Percentiles rank a stretch among this genome's conserved stretches.
Evolutionary conservation across 345 rosid genomes (phyloP).

Genomic region (Lagerstroemia speciosa): DNA sequence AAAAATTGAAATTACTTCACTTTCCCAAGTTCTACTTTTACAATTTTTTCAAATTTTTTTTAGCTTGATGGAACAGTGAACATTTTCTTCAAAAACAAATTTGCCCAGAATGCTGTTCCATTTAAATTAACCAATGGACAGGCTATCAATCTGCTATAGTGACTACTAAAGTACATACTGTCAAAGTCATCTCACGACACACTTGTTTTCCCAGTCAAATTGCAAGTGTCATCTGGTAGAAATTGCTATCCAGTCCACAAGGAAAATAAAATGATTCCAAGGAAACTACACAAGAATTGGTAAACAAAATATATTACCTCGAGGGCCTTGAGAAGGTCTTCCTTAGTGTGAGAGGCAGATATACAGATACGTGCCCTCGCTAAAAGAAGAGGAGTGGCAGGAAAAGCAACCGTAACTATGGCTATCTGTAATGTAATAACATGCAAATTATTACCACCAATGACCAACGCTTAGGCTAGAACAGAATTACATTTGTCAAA

Average conservation of each 20-base stretch:
- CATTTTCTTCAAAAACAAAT: too few species aligned
- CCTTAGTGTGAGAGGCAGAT: slow-evolving; percentile 66
- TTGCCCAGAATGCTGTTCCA: too few species aligned
- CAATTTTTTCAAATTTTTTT: too few species aligned
- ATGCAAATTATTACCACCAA: not conserved
- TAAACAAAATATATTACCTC: slow-evolving; percentile 34
- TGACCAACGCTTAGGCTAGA: not conserved
- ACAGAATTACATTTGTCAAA: slow-evolving; percentile 2
- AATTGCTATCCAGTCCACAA: not conserved
- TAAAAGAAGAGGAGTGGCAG: slow-evolving; percentile 63
- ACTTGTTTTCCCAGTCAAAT: not conserved
- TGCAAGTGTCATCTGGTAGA: not conserved
- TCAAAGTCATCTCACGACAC: not conserved
- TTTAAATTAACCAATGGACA: too few species aligned
- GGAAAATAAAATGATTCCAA: not conserved
- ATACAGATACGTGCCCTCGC: slow-evolving; percentile 85
- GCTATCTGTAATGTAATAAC: slow-evolving; percentile 34
- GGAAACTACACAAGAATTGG: not conserved
- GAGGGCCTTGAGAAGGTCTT: slow-evolving; percentile 62
- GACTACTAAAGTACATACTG: too few species aligned
- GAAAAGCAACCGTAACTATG: slow-evolving; percentile 54
- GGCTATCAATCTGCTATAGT: too few species aligned
- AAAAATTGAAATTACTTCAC: too few species aligned
- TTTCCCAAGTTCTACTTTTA: too few species aligned
- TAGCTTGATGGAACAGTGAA: too few species aligned